phyloP scores from a whole-genome alignment of 345 rosid species.

The Ceriops tagal region DNA sequence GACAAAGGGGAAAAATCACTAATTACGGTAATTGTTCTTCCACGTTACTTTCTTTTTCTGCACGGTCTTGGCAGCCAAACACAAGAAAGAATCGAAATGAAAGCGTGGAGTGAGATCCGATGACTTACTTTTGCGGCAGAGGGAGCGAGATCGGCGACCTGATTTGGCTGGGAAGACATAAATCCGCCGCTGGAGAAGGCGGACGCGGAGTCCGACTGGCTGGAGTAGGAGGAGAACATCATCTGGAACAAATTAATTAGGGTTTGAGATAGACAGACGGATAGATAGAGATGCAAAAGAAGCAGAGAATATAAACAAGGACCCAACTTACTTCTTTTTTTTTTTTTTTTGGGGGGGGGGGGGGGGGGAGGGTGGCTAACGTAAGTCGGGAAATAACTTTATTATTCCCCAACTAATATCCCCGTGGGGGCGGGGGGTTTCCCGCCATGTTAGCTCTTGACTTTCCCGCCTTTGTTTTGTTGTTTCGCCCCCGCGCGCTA shows the following conservation, averaged over 20 bases:
- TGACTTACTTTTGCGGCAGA: slow-evolving; percentile 49
- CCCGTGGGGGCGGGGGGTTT: not conserved
- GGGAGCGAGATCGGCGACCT: slow-evolving; percentile 44
- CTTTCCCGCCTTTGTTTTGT: slow-evolving; percentile 24
- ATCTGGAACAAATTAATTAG: slow-evolving; percentile 2
- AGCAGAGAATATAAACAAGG: no score
- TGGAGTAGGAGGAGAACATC: slow-evolving; percentile 69
- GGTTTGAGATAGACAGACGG: not conserved
- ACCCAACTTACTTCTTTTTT: no score
- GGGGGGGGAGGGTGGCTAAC: no score
- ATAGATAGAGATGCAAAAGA: no score
- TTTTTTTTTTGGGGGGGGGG: no score
- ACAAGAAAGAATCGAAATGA: not conserved
- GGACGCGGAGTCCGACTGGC: slow-evolving; percentile 56
- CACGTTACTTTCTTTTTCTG: not conserved
- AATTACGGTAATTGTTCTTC: no score
- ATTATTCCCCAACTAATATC: not conserved
- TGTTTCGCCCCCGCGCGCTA: no score
- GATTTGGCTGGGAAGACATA: slow-evolving; percentile 62
- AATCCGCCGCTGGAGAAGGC: slow-evolving; percentile 64
- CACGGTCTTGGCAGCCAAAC: slow-evolving; percentile 1
- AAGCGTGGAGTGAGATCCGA: not conserved
- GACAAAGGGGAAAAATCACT: not conserved
- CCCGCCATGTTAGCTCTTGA: slow-evolving; percentile 28
- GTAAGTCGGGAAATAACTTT: no score